Percentiles rank a stretch among this genome's conserved stretches.
These are phyloP conservation scores for Prunus yedoensis DNA, from an alignment of 331 rosid genomes.

Conservation along the genomic window DNA sequence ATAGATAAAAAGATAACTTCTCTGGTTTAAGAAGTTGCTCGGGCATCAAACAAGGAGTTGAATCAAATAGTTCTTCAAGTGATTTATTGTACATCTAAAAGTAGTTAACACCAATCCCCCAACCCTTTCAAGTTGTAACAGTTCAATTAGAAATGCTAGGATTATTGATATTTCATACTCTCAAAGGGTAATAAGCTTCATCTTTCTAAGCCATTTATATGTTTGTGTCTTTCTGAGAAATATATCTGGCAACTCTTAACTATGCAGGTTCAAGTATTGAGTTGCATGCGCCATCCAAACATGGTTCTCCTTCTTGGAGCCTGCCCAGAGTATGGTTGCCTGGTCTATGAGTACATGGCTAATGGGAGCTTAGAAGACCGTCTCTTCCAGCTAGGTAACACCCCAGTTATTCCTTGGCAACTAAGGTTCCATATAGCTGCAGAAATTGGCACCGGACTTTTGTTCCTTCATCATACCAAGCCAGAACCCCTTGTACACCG, in stretches of 20 bases:
- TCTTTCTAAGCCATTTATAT: not conserved
- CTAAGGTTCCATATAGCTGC: constrained; percentile 73
- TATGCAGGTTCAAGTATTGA: constrained; percentile 64
- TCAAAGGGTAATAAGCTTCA: not conserved
- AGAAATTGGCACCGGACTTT: constrained; percentile 81
- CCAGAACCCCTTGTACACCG: constrained; percentile 69
- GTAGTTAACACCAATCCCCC: not conserved
- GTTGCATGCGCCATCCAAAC: constrained; percentile 81
- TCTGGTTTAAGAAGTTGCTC: not conserved
- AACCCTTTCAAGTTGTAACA: not conserved
- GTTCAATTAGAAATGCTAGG: not conserved
- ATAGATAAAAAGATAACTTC: not conserved
- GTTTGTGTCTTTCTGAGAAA: not conserved
- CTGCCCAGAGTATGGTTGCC: constrained; percentile 52
- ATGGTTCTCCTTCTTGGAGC: constrained; percentile 92
- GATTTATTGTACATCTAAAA: not conserved
- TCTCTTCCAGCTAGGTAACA: constrained; percentile 47
- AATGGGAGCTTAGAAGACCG: constrained; percentile 13
- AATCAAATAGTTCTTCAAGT: not conserved
- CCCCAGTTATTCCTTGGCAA: constrained; percentile 68
- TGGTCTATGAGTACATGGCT: too few species aligned
- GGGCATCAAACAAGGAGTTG: not conserved
- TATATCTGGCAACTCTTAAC: not conserved
- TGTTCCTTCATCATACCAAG: constrained; percentile 76
- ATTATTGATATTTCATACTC: not conserved